Base-by-base conservation (phyloP, 2,329 filamentous ascomycete genomes). In the Falciphora oryzae region DNA sequence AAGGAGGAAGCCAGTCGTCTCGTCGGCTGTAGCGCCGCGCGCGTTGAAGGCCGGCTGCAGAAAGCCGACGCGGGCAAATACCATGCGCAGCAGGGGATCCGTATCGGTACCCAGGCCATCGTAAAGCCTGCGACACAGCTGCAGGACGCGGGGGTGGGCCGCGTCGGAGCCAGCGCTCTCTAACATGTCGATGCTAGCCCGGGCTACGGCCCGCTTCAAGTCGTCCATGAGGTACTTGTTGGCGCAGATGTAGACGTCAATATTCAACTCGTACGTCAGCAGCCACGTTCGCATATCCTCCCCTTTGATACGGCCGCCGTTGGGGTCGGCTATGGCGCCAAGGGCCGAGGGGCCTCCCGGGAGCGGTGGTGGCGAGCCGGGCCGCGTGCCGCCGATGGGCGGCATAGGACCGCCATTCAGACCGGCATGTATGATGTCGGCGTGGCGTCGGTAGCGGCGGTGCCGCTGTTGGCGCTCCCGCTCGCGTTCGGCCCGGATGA, bases 211-310 rank as follows among this genome's bases (percentile, higher is more conserved):
- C 5, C 65, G 66, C 68, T 80, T 79, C 71, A 83, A 79, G 61
- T 76, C 76, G 31, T 78, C 75, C 69, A 83, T 77, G 63, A 82
- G 73, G 69, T 78, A 82, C 63, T 78, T 77, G 67, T 81, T 75
- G 10, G 80, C 80, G 63, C 79, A 78, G 63, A 82, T 78, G 71
- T 83, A 83, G 16, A 82, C 80, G 63, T 81, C 78, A 16, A 83
- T 68, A 68, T 78, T 78, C 50, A 82, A 74, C 66, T 79, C 75
- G 68, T 80, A 82, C 2, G 78, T 71, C 61, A 81, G 71, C 4
- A 81, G 74, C 80, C 80, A 83, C 4, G 80, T 80, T 18, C 75
- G 75, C 66, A 82, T 69, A 69, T 83, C 80, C 67, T 81, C 77
- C 6, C 74, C 74, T 8, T 73, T 72, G 70, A 82, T 78, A 62